Percentiles rank a stretch among this genome's conserved stretches.
Evolutionary conservation across 2,329 filamentous ascomycete species (phyloP).

Genomic region (Aureobasidium uvarum): DNA sequence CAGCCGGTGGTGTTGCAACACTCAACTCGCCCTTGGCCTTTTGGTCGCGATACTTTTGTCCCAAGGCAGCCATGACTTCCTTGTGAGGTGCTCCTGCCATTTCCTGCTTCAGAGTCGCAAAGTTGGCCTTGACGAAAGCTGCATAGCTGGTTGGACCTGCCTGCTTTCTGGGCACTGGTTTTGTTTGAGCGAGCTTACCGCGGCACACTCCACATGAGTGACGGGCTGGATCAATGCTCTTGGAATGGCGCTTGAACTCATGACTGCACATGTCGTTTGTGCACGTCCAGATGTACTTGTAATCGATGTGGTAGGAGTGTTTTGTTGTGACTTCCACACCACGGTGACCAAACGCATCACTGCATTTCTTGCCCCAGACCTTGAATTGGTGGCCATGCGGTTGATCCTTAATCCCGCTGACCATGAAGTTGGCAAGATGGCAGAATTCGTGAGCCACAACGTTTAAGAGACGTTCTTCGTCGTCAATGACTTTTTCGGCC

Average conservation of each 20-base stretch:
- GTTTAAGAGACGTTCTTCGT: slow-evolving; percentile 74
- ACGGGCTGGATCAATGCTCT: slow-evolving; percentile 70
- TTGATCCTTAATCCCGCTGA: slow-evolving; percentile 69
- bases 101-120: slow-evolving; percentile 58
- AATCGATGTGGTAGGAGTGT: slow-evolving; percentile 85
- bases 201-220: slow-evolving; percentile 79
- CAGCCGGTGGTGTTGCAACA: slow-evolving; percentile 1
- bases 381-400: slow-evolving; percentile 87
- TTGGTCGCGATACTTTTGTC: slow-evolving; percentile 58
- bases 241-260: slow-evolving; percentile 80
- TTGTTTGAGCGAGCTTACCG: slow-evolving; percentile 67
- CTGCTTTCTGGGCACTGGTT: slow-evolving; percentile 63
- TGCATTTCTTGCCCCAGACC: slow-evolving; percentile 62
- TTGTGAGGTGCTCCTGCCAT: slow-evolving; percentile 59
- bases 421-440: slow-evolving; percentile 88
- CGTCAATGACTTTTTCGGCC: slow-evolving; percentile 81
- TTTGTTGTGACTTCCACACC: slow-evolving; percentile 81
- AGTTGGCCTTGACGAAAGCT: slow-evolving; percentile 65
- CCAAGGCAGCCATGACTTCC: slow-evolving; percentile 67
- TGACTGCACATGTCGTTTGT: slow-evolving; percentile 55
- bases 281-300: slow-evolving; percentile 88
- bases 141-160: slow-evolving; percentile 50
- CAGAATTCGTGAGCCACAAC: slow-evolving; percentile 97
- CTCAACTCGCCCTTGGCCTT: slow-evolving; percentile 36
- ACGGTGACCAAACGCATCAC: slow-evolving; percentile 57